Evolutionary conservation across 2,329 filamentous ascomycete genomes (phyloP), one percentile per base, ranked within the genome.

Genomic region (Fusarium sp.): DNA sequence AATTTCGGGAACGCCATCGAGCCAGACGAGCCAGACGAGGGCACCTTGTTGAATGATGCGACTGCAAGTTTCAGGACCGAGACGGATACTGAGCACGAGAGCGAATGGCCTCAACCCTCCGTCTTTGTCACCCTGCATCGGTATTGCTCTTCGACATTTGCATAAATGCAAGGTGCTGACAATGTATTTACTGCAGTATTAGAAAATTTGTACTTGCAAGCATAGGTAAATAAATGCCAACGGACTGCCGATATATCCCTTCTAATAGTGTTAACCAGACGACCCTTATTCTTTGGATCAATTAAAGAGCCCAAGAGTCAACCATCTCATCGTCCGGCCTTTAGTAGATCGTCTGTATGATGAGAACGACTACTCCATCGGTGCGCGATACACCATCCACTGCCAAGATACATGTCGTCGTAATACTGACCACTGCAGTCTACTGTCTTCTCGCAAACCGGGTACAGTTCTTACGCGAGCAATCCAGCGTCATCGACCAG

Each of bases 371-470:
- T 56, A 49, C 36, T 66, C 63, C 0, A 39, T 33, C 1, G 58
- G 63, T 63, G 7, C 20, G 57, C 31, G 12, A 56, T 33, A 18
- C 22, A n/a, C 22, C 22, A 42, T 15, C 9, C 41, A 42, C 41
- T 17, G 6, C 22, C 4, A n/a, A n/a, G 9, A 42, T 6, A 11
- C 6, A 7, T 17, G 14, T 4, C 14, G 14, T n/a, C 14, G 10
- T 5, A 6, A 45, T 22, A 48, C 45, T 48, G 9, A 48, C 26
- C 1, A 31, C 2, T n/a, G 9, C 5, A 48, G 90, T 93, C 1
- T 93, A 93, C 77, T 93, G 91, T 78, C 84, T 94, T 18, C 85
- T 94, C n/a, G 91, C 92, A 59, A 93, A 94, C 74, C 86, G 90
- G 8, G 87, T 90, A 56, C 90, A 93, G 73, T 93, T 93, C 76